A percentile compares a stretch with the other conserved stretches of the same genome.
Conservation (phyloP, 352 stramenopile genomes). For the Globisporangium spinosum region DNA sequence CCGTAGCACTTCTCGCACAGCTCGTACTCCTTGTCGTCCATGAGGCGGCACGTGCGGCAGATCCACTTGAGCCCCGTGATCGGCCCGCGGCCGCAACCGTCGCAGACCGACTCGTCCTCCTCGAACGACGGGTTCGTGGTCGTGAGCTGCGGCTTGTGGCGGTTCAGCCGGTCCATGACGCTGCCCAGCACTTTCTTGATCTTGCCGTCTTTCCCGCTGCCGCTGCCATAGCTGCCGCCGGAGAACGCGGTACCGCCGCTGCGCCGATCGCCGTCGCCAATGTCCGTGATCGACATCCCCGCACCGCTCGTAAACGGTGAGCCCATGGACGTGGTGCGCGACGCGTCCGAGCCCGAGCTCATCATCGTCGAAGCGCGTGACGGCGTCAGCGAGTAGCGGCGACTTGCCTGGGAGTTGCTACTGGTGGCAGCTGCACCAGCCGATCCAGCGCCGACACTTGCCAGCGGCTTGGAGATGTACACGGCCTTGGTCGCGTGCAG, state of each 20-base stretch:
- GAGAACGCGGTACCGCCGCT: conserved; percentile 20
- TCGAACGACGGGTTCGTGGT: conserved; percentile 26
- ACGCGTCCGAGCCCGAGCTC: background rate
- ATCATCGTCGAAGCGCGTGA: conserved; percentile 12
- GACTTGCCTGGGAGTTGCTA: conserved; percentile 20
- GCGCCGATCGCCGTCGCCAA: conserved; percentile 25
- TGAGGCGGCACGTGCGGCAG: conserved; percentile 53
- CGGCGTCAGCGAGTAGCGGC: conserved; percentile 35
- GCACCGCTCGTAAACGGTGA: conserved; percentile 11
- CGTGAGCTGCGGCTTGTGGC: conserved; percentile 53
- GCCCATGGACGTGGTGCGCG: conserved; percentile 7
- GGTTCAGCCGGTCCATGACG: conserved; percentile 63
- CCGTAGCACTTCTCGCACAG: conserved; percentile 78
- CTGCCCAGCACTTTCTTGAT: conserved; percentile 82
- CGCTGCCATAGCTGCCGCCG: conserved; percentile 15
- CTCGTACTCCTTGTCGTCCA: conserved; percentile 49
- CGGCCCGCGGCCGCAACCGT: conserved; percentile 57
- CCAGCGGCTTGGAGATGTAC: conserved; percentile 57
- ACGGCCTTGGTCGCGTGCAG: conserved; percentile 66
- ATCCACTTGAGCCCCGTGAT: conserved; percentile 57
- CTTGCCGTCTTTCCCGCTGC: conserved; percentile 41
- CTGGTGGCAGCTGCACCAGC: background rate
- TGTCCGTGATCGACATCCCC: conserved; percentile 3
- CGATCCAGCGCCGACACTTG: background rate
- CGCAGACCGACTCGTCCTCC: conserved; percentile 55